A percentile compares a stretch with the other conserved stretches of the same genome.
Evolutionary conservation across 2,329 filamentous ascomycete genomes (phyloP).

Genomic region (Aspergillus fumigatus): DNA sequence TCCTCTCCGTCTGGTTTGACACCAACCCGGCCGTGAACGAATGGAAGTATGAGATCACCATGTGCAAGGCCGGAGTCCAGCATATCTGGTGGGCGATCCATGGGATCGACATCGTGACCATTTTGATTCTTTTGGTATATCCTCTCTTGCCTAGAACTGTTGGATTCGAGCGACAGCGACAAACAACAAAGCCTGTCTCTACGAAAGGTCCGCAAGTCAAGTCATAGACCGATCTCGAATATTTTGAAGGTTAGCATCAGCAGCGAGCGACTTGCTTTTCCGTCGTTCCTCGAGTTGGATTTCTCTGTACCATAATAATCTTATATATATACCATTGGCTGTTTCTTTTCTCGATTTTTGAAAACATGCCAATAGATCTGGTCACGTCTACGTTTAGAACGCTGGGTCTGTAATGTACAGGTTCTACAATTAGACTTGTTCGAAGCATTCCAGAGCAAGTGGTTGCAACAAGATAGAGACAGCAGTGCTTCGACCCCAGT

Average conservation of each 20-base stretch:
- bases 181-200: background rate
- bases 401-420: too few relatives aligned
- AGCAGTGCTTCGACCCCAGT: background rate
- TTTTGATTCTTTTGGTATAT: conserved; percentile 28
- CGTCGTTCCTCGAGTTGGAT: background rate
- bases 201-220: background rate
- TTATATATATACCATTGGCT: background rate
- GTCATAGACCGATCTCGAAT: background rate
- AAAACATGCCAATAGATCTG: background rate
- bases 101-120: conserved; percentile 58
- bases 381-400: background rate
- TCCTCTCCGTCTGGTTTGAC: conserved; percentile 90
- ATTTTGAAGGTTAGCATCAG: background rate
- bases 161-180: background rate
- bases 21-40: conserved; percentile 52
- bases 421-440: background rate
- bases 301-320: background rate
- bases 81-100: conserved; percentile 94
- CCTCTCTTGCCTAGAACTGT: background rate
- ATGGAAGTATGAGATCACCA: conserved; percentile 78
- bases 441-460: background rate
- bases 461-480: background rate
- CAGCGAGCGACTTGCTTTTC: background rate
- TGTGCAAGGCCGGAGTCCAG: conserved; percentile 76
- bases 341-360: background rate